These are phyloP conservation scores for Dittrichia graveolens DNA, from an alignment of 129 eudicot species.

Conservation along the genomic window DNA sequence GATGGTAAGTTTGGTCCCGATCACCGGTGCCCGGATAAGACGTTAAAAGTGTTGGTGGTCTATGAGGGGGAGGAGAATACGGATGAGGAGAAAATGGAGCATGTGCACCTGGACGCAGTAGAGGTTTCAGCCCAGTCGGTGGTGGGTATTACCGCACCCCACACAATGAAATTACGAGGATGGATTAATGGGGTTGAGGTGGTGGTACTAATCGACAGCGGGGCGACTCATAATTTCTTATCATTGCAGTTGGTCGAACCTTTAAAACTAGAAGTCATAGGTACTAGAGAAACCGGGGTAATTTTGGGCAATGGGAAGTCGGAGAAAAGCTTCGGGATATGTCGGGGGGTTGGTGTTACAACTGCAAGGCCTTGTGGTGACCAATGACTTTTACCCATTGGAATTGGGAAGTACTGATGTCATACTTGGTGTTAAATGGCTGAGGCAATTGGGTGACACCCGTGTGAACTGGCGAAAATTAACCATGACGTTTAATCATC, in stretches of 20 bases:
- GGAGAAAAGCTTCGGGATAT: neutral
- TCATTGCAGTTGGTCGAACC: neutral
- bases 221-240: neutral
- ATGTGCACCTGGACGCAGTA: too few relatives aligned
- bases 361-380: neutral
- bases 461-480: too few relatives aligned
- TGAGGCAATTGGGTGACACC: too few relatives aligned
- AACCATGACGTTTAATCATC: neutral
- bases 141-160: neutral
- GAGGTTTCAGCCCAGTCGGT: neutral
- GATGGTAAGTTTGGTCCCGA: neutral
- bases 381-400: neutral
- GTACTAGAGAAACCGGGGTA: neutral
- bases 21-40: neutral
- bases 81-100: too few relatives aligned
- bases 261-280: neutral
- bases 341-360: neutral
- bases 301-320: neutral
- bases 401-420: neutral
- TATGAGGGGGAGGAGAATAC: neutral
- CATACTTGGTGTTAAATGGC: too few relatives aligned
- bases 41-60: neutral
- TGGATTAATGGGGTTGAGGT: neutral
- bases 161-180: neutral
- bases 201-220: neutral